Base-by-base conservation (phyloP, 75 land plant genomes). In the Sequoia sempervirens region DNA sequence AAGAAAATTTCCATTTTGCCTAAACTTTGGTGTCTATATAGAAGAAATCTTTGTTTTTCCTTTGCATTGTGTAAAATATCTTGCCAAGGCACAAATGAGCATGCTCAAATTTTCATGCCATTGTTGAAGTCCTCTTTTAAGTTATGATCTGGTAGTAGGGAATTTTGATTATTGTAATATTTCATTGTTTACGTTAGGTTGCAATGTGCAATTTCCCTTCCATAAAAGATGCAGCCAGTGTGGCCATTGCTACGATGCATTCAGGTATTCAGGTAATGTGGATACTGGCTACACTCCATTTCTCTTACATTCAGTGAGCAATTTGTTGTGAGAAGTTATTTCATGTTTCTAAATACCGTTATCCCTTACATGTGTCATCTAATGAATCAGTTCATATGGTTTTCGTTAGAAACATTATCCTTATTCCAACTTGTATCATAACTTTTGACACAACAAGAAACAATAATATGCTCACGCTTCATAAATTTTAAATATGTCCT, bases 191-290 rank as follows among this genome's bases (percentile, higher is more conserved):
- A 2, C 81, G 86, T 26, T 90, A 98, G 99, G 99, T 98, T 50
- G 99, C 99, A 47, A 93, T 96, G 93, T 98, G 99, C 88, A 96
- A 90, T 83, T 96, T 98, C 76, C 97, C 92, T 50, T 85, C 92
- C 43, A 83, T 98, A 17, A 95, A 92, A 82, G 97, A 98, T 91
- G 99, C 99, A 79, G 99, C 99, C 87, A 94, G 92, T 93, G 99
- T 95, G 69, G 97, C 99, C 37, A 98, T 98, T 82, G 99, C 93
- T 12, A 96, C 97, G 9, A 98, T 98, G 99, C 89, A 92, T 75
- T 95, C 95, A 73, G 99, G 99, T 43, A 95, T 98, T 87, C 99
- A 98, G 99, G 99, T 94, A 70, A 86, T 85, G 38, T 74, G 80
- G 61, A 45, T 61, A 45, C 28, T 43, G n/a, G 53, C 12, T 50